Evolutionary conservation across 768 basidiomycete species (phyloP).

Genomic region (Phallus indusiatus): DNA sequence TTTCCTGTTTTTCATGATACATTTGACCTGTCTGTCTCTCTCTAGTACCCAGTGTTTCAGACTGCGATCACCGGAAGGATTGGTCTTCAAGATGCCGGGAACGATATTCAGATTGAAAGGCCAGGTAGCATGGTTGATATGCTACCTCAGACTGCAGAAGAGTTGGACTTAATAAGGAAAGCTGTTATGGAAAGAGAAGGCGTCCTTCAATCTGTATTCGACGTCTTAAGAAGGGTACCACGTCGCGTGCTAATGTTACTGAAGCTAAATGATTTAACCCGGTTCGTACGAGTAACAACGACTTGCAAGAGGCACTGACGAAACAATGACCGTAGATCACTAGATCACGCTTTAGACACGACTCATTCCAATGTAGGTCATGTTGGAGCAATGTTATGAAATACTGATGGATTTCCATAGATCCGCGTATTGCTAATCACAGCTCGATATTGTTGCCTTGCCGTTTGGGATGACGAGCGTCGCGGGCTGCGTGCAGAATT

Average conservation of each 20-base stretch:
- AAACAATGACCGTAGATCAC: too few relatives aligned
- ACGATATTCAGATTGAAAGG: slow-evolving; percentile 39
- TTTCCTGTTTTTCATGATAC: background rate
- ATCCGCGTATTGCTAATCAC: slow-evolving; percentile 85
- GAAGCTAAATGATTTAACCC: slow-evolving; percentile 78
- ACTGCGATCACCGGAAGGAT: slow-evolving; percentile 75
- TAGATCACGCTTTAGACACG: slow-evolving; percentile 80
- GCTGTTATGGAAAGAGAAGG: slow-evolving; percentile 82
- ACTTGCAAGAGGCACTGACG: too few relatives aligned
- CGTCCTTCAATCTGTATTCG: slow-evolving; percentile 74
- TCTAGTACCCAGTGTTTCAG: slow-evolving; percentile 87
- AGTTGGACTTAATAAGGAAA: slow-evolving; percentile 71
- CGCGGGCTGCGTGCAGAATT: slow-evolving; percentile 29
- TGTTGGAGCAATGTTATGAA: background rate
- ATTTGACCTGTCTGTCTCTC: too few relatives aligned
- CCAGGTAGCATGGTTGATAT: slow-evolving; percentile 73
- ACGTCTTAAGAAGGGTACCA: slow-evolving; percentile 79
- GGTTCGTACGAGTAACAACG: too few relatives aligned
- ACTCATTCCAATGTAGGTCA: slow-evolving; percentile 67
- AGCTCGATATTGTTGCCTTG: slow-evolving; percentile 76
- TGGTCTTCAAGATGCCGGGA: slow-evolving; percentile 27
- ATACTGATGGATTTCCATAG: slow-evolving; percentile 21
- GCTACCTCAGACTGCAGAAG: slow-evolving; percentile 58
- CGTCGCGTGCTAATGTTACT: slow-evolving; percentile 75
- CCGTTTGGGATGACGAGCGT: slow-evolving; percentile 69